Evolutionary conservation across 2,329 filamentous ascomycete genomes (phyloP), one percentile per base, ranked within the genome.

Genomic region (Sporothrix luriei): DNA sequence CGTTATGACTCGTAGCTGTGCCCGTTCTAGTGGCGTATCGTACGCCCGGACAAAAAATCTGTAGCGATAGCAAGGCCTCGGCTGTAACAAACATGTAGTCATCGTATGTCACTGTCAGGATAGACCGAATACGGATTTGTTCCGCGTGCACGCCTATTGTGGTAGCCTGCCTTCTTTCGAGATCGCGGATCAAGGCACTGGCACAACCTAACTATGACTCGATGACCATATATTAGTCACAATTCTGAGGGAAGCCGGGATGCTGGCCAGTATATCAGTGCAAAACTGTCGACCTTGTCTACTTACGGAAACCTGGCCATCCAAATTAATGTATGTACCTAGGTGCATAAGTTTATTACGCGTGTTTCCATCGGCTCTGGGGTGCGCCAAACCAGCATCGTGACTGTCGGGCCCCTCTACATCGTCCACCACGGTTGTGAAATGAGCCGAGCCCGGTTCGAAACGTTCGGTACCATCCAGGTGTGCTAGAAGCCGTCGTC

Each of bases 41-140:
- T 93, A 93, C 4, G 92, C 97, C 94, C 1, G 90, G 88, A 69
- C 91, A 90, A 33, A 97, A 83, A 38, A 99, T 92, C 75, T 97
- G 94, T 10, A 99, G 84, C 1, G 93, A 93, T 16, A 87, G 80
- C 54, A 98, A 81, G 0, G 94, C 91, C 76, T 97, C 93, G 2
- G 86, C 82, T 74, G 92, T 95, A 73, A 97, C 83, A 75, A 95
- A 92, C 88, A 94, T 92, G 66, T 81, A 81, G 68, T 83, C 77
- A 49, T 79, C 78, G 29, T 97, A 81, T 43, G 85, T 90, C 78
- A 96, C 93, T 87, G 92, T 94, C 75, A 91, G 85, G 13, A 97
- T 79, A 0, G 82, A 84, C 29, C 79, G 82, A 33, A 97, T 82
- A 7, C 82, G 84, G 73, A 91, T 91, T 54, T 86, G 79, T 11